Evolutionary conservation across 1,284 basidiomycete species (phyloP), one percentile per base, ranked within the genome.

Genomic region (Apiotrichum montevideense): DNA sequence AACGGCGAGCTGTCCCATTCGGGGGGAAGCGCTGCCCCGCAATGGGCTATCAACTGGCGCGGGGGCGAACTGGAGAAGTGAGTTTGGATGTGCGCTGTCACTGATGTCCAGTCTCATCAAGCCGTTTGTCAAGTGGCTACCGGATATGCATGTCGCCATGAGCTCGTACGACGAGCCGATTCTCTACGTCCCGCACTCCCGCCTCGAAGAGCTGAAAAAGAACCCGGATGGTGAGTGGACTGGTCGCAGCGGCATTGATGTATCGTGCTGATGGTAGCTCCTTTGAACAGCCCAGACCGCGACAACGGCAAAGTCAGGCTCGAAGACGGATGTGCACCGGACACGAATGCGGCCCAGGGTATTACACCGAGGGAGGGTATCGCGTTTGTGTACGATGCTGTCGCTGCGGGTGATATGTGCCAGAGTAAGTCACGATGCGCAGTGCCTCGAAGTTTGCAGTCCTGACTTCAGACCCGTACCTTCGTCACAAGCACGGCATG

Each of bases 111-210:
- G 71, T 11, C 62, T 79, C 21, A 59, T 79, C 10, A 54, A 65
- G 10, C 61, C 70, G 0, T 78, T 78, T 50, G 64, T 73, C 0
- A 56, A 70, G 13, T 60, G 67, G 37, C 61, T 80, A 33, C 77
- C 77, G 0, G 69, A 75, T 55, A 57, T 77, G 65, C 55, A 64
- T 51, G 70, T 76, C n/a, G 78, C 77, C 1, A 79, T 77, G 59
- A 77, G 75, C 45, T 76, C 78, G 52, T 76, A 78, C 57, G 79
- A 79, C 61, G 74, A 79, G 56, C 78, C 79, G 0, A 77, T 78
- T 45, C 74, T 79, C 49, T 77, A 77, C 66, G 66, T 80, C 5
- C 71, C 74, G 8, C 78, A 74, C 68, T 66, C 73, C 37, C 64
- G 77, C 46, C 64, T 75, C 51, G 68, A 68, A 8, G 69, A 21